phyloP scores from a whole-genome alignment of 2,329 filamentous ascomycete genomes.

The Lomentospora prolificans region DNA sequence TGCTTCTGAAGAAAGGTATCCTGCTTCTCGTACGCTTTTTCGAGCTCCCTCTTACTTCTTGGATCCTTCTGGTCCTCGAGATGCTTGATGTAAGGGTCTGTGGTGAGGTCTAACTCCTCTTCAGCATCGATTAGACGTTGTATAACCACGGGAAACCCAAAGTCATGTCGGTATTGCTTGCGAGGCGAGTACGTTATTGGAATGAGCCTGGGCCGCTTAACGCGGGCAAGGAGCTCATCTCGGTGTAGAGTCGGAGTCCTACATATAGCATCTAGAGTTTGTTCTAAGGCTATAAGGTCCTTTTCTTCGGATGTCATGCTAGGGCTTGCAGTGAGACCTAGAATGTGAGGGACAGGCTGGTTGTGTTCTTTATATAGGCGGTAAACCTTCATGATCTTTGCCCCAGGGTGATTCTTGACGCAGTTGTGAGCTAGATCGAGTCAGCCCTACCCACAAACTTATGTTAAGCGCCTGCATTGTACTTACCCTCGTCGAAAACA shows the following conservation, averaged over 20 bases:
- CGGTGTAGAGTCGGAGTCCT: conserved; percentile 59
- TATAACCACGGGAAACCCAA: background rate
- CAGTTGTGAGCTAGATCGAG: conserved; percentile 60
- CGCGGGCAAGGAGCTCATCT: conserved; percentile 57
- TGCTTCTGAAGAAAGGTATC: conserved; percentile 45
- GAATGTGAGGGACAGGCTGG: conserved; percentile 48
- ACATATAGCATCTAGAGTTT: conserved; percentile 59
- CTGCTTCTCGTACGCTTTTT: conserved; percentile 27
- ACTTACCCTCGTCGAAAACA: conserved; percentile 72
- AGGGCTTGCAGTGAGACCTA: conserved; percentile 76
- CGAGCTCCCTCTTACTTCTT: conserved; percentile 27
- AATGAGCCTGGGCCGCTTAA: conserved; percentile 53
- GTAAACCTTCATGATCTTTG: conserved; percentile 65
- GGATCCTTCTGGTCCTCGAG: conserved; percentile 33
- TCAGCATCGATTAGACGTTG: conserved; percentile 15
- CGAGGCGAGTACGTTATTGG: conserved; percentile 21
- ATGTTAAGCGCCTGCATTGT: background rate
- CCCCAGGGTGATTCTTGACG: conserved; percentile 50
- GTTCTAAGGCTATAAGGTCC: conserved; percentile 54
- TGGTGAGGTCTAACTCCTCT: conserved; percentile 37
- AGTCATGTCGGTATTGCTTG: background rate
- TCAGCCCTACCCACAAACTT: background rate
- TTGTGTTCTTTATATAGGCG: conserved; percentile 33
- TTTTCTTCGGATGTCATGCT: conserved; percentile 48
- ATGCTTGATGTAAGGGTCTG: conserved; percentile 50